Evolutionary conservation across 495 filamentous ascomycete species (phyloP), one percentile per base, ranked within the genome.

Genomic region (Penicillium taxi): DNA sequence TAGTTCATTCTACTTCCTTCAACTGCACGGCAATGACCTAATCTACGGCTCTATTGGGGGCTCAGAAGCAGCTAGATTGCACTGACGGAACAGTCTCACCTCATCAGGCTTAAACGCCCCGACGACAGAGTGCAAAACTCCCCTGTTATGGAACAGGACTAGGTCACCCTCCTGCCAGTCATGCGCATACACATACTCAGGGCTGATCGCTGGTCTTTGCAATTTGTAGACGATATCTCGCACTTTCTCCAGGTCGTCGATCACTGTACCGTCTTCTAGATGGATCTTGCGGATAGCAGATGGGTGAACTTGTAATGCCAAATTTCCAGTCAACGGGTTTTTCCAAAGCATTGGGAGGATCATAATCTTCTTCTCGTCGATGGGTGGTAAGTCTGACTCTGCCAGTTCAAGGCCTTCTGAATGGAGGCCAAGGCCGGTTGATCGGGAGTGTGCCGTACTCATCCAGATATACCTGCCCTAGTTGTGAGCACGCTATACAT

Each of bases 81-180:
- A 85, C 65, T 87, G 82, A 37, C 81, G 60, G 45, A 87, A 86
- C 39, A 87, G 42, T 17, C 82, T 58, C 16, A 83, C 73, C 62
- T 86, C 81, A 22, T 81, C 78, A 12, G 76, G 69, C 27, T 69
- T 72, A 56, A 87, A 86, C 1, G 79, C 79, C 1, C 81, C 82
- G 0, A 84, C 81, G 24, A 86, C 81, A 3, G 74, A 75, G 55
- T 87, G 82, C 34, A 85, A 44, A 14, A 84, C 69, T 1, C 81
- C 81, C 7, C 79, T 73, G 50, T 85, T 85, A 47, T 85, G 77
- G 53, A 86, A 85, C 21, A 86, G 55, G 3, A 84, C 82, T 35
- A 84, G 56, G 45, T 84, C 81, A 6, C 81, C 80, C 46, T 82
- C 77, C 43, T 76, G 68, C 81, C 82, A 85, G 44, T 85, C 81